Base-by-base conservation (phyloP, 225 moss, liverwort and hornwort species). In the Asterella californica region DNA sequence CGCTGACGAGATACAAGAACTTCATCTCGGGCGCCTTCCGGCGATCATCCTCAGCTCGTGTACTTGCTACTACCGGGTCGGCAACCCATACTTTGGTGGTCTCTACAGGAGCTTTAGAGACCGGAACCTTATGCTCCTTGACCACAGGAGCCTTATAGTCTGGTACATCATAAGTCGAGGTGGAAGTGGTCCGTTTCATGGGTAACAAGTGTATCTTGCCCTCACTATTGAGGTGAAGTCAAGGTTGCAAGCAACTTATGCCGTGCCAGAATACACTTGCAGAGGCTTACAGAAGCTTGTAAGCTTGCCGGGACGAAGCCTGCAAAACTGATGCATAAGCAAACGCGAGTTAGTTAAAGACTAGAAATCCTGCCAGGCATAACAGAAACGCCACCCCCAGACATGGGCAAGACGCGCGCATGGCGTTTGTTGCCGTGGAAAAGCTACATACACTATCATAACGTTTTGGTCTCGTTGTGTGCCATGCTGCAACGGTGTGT, bases 11-110 rank as follows among this genome's bases (percentile, higher is more conserved):
- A 55, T 80, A 82, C 78, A 87, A 38, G 55, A 78, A 54, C 78
- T 81, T 84, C 78, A 78, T 84, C 72, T 82, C 87, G 5, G 87
- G 87, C 1, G 83, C 79, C 38, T 82, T 87, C 79, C 87, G 76
- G 18, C 84, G 71, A 18, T 87, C 87, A 7, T 87, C 87, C 37
- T 87, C 87, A 63, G 79, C 67, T 15, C 79, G 87, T 6, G 79
- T 53, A 1, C 74, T 79, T 3, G 71, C 45, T 19, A 37, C 68
- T 24, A 78, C 21, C 11, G 79, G 77, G 54, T 87, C 82, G 37
- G 84, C 60, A 48, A 79, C 76, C 87, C 87, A 84, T 34, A 80
- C 6, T 74, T 82, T 84, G 64, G 64, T 83, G 69, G 79, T 22
- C 63, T 79, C 82, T 10, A 24, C 47, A 3, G 78, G 74, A 34